Evolutionary conservation across 2,329 filamentous ascomycete species (phyloP).

Genomic region (Aspergillus sp.): DNA sequence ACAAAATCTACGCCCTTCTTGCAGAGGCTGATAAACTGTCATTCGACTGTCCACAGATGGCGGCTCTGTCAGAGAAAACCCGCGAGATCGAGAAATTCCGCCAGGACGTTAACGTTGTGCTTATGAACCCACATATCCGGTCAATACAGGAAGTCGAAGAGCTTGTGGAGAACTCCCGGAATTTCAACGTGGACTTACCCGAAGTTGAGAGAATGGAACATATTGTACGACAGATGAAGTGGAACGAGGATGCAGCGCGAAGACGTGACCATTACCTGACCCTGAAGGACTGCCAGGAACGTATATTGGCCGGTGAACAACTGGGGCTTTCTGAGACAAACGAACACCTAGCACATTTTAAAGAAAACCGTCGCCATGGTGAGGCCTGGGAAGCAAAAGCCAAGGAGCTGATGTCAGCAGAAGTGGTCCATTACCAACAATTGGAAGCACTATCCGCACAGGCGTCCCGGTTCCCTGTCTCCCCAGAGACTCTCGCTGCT

Average conservation of each 20-base stretch:
- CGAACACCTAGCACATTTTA: constrained; percentile 73
- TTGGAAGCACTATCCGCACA: constrained; percentile 87
- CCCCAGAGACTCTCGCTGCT: constrained; percentile 71
- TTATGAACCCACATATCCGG: constrained; percentile 64
- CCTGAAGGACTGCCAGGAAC: constrained; percentile 72
- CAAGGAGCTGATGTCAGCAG: constrained; percentile 86
- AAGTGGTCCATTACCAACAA: constrained; percentile 89
- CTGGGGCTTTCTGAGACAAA: constrained; percentile 78
- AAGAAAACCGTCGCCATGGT: constrained; percentile 73
- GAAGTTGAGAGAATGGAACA: constrained; percentile 81
- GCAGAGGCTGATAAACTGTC: constrained; percentile 80
- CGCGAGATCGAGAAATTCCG: constrained; percentile 84
- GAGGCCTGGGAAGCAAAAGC: constrained; percentile 91
- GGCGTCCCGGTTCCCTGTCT: constrained; percentile 76
- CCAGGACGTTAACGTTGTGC: constrained; percentile 67
- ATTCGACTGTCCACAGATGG: constrained; percentile 91
- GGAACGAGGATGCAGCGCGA: constrained; percentile 76
- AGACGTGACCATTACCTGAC: constrained; percentile 67
- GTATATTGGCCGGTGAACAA: constrained; percentile 75
- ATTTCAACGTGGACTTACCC: constrained; percentile 87
- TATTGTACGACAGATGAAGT: constrained; percentile 80
- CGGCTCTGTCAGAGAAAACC: constrained; percentile 78
- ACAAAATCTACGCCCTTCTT: constrained; percentile 83
- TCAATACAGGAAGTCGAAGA: constrained; percentile 79
- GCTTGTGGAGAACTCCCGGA: constrained; percentile 82